These are phyloP conservation scores for Boletus smithii DNA, from an alignment of 1,284 basidiomycete genomes.

Conservation along the genomic window DNA sequence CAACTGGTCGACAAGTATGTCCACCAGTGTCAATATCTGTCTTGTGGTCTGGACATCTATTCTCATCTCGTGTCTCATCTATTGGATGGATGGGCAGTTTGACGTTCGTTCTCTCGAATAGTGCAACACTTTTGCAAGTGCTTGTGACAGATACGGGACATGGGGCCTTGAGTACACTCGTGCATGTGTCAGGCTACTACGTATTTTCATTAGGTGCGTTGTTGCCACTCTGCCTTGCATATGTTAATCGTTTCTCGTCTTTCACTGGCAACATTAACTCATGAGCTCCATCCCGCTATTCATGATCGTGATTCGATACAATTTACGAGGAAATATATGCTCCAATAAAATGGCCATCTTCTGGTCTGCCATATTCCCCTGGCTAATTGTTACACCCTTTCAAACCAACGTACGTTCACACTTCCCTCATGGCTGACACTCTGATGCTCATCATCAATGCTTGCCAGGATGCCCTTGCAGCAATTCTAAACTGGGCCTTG, in stretches of 20 bases:
- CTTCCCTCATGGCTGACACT: not conserved
- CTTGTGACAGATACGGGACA: slow-evolving; percentile 7
- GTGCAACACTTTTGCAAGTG: slow-evolving; percentile 20
- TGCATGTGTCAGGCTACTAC: slow-evolving; percentile 21
- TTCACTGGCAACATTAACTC: slow-evolving; percentile 24
- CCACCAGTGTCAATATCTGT: slow-evolving; percentile 23
- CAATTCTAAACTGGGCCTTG: slow-evolving; percentile 27
- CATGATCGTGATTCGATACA: slow-evolving; percentile 26
- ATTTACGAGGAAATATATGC: slow-evolving; percentile 26
- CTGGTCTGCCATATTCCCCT: slow-evolving; percentile 26
- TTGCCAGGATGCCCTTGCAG: slow-evolving; percentile 13
- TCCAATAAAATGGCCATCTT: slow-evolving; percentile 25
- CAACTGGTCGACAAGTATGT: too few species aligned
- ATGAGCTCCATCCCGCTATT: slow-evolving; percentile 26
- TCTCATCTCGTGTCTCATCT: slow-evolving; percentile 24
- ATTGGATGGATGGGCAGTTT: slow-evolving; percentile 25
- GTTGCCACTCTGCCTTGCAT: not conserved
- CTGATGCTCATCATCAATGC: not conserved
- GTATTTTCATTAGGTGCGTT: slow-evolving; percentile 24
- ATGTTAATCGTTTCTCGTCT: not conserved
- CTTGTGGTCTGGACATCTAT: slow-evolving; percentile 23
- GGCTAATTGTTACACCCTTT: slow-evolving; percentile 26
- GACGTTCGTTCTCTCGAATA: slow-evolving; percentile 8
- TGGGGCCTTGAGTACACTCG: slow-evolving; percentile 7
- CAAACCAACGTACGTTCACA: slow-evolving; percentile 24